Base-by-base conservation (phyloP, 352 stramenopile species). In the Globisporangium rhizosaccharum region DNA sequence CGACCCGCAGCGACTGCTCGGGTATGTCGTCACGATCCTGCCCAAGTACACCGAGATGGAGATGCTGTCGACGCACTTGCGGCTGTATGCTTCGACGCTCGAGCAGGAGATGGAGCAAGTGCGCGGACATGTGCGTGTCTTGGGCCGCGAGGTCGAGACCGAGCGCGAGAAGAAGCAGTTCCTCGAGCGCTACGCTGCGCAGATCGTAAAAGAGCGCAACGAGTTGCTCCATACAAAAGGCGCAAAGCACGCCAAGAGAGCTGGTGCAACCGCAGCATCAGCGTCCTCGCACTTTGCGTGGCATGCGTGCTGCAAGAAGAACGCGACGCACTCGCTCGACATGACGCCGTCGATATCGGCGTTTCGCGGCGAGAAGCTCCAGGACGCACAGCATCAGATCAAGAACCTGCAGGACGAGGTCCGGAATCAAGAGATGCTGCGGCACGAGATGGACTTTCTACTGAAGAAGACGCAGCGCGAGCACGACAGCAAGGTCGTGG, bases 131-230 rank as follows among this genome's bases (percentile, higher is more conserved):
- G 71, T 83, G 26, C 68, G 69, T 1, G 68, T 89, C 28, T 59
- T 90, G 42, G 76, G 66, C 17, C 69, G 78, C 1, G 81, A 91
- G 54, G 66, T 74, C 1, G 61, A 61, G 0, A 49, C 63, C 15
- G 85, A 92, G 59, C 62, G 82, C 11, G 85, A 94, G 56, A 90
- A 90, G 65, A 89, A 87, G 33, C 69, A 84, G 36, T 94, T 92
- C 57, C 56, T 94, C 1, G 85, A 94, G 59, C 68, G 79, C 26
- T 94, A 94, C 51, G 85, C 85, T 9, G 79, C 76, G 2, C 82
- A 94, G 56, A 67, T 94, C n/a, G 80, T 94, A 5, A 92, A 94
- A 59, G 85, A 94, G 62, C 76, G 85, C 44, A 94, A 94, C 59
- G 82, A 92, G 18, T 51, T 92, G 47, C 63, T 94, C 36, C 85